Conservation (phyloP, 169 alveolate species). For the Eimeria tenella region DNA sequence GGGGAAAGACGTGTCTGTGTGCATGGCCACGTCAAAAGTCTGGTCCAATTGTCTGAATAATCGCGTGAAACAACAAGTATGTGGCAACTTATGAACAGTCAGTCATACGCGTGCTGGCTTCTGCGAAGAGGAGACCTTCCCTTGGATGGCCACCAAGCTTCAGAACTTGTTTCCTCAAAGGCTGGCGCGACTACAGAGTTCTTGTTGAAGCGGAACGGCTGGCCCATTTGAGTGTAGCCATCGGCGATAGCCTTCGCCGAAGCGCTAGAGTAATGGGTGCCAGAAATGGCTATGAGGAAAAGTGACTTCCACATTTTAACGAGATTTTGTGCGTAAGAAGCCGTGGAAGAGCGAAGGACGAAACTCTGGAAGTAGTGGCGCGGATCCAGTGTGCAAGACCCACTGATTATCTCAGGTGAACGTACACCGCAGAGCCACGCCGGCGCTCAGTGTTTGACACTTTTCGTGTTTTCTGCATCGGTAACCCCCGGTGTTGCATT, state of each 20-base stretch:
- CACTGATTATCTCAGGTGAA: constrained; percentile 42
- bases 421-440: constrained; percentile 11
- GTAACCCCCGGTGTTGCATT: neutral
- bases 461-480: neutral
- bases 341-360: constrained; percentile 64
- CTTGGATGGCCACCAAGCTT: constrained; percentile 76
- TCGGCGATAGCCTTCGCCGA: constrained; percentile 59
- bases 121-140: constrained; percentile 72
- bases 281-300: constrained; percentile 21
- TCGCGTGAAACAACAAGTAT: neutral
- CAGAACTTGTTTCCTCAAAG: constrained; percentile 27
- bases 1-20: constrained; percentile 73
- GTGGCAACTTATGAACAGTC: neutral
- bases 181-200: constrained; percentile 22
- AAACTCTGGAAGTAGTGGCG: constrained; percentile 69
- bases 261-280: constrained; percentile 1
- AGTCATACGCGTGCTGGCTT: constrained; percentile 54
- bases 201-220: constrained; percentile 75
- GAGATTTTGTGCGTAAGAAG: neutral
- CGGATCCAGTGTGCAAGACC: neutral
- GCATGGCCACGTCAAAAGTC: constrained; percentile 41
- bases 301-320: constrained; percentile 72
- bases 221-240: constrained; percentile 76
- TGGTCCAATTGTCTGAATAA: constrained; percentile 23
- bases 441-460: neutral